phyloP scores from a whole-genome alignment of 148 eudicot species.

The Silene uniflora region DNA sequence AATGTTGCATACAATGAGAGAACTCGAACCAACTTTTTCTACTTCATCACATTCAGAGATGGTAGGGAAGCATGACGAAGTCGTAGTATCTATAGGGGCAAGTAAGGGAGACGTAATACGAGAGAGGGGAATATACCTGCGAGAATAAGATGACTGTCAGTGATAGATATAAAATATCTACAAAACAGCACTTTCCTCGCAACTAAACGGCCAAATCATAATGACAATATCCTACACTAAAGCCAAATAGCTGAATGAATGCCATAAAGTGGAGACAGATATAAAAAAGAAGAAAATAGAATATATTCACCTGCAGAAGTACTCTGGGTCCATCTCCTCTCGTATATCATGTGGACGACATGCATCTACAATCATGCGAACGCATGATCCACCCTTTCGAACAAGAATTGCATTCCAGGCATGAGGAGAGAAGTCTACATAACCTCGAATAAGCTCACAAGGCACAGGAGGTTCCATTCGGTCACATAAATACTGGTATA shows the following conservation, averaged over 20 bases:
- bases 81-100: slow-evolving; percentile 28
- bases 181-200: background rate
- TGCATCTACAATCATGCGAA: slow-evolving; percentile 94
- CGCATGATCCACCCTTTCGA: slow-evolving; percentile 61
- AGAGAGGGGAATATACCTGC: slow-evolving; percentile 80
- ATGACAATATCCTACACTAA: background rate
- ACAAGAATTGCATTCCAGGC: slow-evolving; percentile 86
- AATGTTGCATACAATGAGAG: slow-evolving; percentile 59
- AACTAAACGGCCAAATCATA: background rate
- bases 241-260: background rate
- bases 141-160: slow-evolving; percentile 26
- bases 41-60: slow-evolving; percentile 63
- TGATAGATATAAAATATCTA: background rate
- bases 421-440: slow-evolving; percentile 83
- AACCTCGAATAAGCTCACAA: slow-evolving; percentile 95
- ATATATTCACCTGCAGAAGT: slow-evolving; percentile 57
- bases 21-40: slow-evolving; percentile 52
- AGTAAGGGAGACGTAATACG: slow-evolving; percentile 42
- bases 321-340: slow-evolving; percentile 86
- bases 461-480: slow-evolving; percentile 91
- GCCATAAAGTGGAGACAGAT: background rate
- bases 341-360: slow-evolving; percentile 88
- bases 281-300: background rate
- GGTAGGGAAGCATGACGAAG: slow-evolving; percentile 55
- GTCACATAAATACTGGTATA: slow-evolving; percentile 80